Percentiles rank a stretch among this genome's conserved stretches.
phyloP scores from a whole-genome alignment of 495 filamentous ascomycete genomes.

The Neurospora africana region DNA sequence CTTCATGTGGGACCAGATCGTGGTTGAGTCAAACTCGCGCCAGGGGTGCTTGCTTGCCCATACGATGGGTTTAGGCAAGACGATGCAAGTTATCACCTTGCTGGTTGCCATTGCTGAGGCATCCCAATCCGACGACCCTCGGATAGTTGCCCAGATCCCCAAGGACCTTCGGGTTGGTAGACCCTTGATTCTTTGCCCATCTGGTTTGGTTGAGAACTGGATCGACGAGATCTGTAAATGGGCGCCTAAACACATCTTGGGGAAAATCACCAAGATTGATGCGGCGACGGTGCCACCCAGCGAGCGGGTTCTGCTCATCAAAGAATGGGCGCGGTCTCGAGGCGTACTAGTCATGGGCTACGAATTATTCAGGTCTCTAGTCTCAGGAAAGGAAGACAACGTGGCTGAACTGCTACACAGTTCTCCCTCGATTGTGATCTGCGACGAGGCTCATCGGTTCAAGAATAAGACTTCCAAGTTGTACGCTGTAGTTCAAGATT shows the following conservation, averaged over 20 bases:
- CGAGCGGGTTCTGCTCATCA: constrained; percentile 36
- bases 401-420: constrained; percentile 37
- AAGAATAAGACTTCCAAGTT: constrained; percentile 53
- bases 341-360: constrained; percentile 72
- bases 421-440: constrained; percentile 64
- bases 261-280: constrained; percentile 41
- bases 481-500: constrained; percentile 38
- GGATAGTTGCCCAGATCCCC: constrained; percentile 57
- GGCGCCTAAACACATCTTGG: constrained; percentile 45
- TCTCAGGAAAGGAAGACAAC: constrained; percentile 20
- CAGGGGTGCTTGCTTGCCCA: constrained; percentile 82
- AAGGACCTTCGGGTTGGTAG: constrained; percentile 46
- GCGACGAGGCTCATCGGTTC: constrained; percentile 77
- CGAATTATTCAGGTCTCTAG: constrained; percentile 42
- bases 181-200: constrained; percentile 66
- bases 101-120: constrained; percentile 63
- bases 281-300: constrained; percentile 9
- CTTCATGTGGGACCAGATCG: constrained; percentile 83
- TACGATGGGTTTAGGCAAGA: constrained; percentile 91
- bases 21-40: constrained; percentile 36
- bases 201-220: constrained; percentile 74
- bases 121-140: constrained; percentile 43
- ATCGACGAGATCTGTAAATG: constrained; percentile 62
- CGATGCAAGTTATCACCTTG: constrained; percentile 78
- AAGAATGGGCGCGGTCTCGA: constrained; percentile 51